phyloP scores from a whole-genome alignment of 2,329 filamentous ascomycete species.

The Xylariaceae sp. region DNA sequence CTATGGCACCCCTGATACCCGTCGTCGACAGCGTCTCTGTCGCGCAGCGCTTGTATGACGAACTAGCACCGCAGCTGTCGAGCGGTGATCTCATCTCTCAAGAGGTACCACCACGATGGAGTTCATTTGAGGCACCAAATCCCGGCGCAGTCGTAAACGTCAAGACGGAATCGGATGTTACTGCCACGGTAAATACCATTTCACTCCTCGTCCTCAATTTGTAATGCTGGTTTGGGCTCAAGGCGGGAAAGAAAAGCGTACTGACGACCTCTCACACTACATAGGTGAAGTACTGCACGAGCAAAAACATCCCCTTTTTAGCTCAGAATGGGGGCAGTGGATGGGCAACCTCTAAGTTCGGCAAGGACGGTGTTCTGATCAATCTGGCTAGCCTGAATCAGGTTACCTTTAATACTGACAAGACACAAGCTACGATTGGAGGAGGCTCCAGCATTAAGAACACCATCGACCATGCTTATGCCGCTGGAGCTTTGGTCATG shows the following conservation, averaged over 20 bases:
- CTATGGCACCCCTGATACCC: too few relatives aligned
- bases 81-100: background rate
- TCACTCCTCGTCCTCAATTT: too few relatives aligned
- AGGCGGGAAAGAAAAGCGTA: too few relatives aligned
- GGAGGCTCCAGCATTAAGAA: conserved; percentile 20
- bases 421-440: conserved; percentile 19
- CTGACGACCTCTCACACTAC: background rate
- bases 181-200: conserved; percentile 20
- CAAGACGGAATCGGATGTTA: conserved; percentile 28
- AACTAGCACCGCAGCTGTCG: conserved; percentile 7
- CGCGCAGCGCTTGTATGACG: background rate
- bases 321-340: conserved; percentile 26
- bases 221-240: too few relatives aligned
- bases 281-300: conserved; percentile 22
- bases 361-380: conserved; percentile 19
- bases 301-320: conserved; percentile 19
- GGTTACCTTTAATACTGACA: conserved; percentile 22
- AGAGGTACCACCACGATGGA: conserved; percentile 27
- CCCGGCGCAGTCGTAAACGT: conserved; percentile 29
- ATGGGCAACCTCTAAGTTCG: conserved; percentile 22
- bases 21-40: background rate
- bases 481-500: conserved; percentile 12
- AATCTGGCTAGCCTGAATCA: conserved; percentile 14
- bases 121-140: conserved; percentile 26
- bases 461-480: conserved; percentile 6